Evolutionary conservation across 768 basidiomycete genomes (phyloP).

Genomic region (Lactifluus volemus): DNA sequence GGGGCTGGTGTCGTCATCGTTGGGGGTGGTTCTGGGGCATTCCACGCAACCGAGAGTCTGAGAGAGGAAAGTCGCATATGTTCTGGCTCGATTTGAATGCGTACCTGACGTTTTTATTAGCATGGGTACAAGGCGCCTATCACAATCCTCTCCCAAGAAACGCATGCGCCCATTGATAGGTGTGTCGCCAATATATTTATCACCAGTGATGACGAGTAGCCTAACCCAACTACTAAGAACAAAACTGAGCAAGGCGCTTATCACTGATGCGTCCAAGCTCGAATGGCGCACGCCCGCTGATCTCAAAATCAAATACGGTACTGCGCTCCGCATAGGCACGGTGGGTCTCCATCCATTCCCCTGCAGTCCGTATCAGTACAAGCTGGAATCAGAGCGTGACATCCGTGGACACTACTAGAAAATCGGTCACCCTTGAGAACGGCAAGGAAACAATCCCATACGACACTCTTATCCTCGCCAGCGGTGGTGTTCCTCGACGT

Average conservation of each 20-base stretch:
- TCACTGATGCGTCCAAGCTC: slow-evolving; percentile 69
- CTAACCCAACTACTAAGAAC: slow-evolving; percentile 40
- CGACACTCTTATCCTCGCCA: slow-evolving; percentile 71
- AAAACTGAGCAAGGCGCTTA: slow-evolving; percentile 80
- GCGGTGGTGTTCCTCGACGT: slow-evolving; percentile 63
- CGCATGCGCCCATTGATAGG: slow-evolving; percentile 80
- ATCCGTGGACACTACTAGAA: slow-evolving; percentile 51
- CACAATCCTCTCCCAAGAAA: slow-evolving; percentile 72
- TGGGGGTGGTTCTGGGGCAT: slow-evolving; percentile 77
- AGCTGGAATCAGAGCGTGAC: slow-evolving; percentile 49
- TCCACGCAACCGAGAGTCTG: slow-evolving; percentile 71
- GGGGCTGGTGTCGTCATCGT: slow-evolving; percentile 71
- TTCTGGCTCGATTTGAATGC: not conserved
- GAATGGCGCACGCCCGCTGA: slow-evolving; percentile 65
- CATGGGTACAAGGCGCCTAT: slow-evolving; percentile 72
- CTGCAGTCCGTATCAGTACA: slow-evolving; percentile 3
- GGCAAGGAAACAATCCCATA: slow-evolving; percentile 57
- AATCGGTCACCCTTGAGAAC: slow-evolving; percentile 52
- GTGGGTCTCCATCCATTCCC: slow-evolving; percentile 29
- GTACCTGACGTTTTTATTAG: slow-evolving; percentile 29
- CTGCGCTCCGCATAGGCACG: slow-evolving; percentile 51
- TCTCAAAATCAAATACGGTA: slow-evolving; percentile 66
- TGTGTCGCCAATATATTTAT: slow-evolving; percentile 20
- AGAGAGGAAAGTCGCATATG: slow-evolving; percentile 50
- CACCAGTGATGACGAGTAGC: not conserved